These are phyloP conservation scores for Salinomyces thailandicus DNA, from an alignment of 2,329 filamentous ascomycete species.

Conservation along the genomic window DNA sequence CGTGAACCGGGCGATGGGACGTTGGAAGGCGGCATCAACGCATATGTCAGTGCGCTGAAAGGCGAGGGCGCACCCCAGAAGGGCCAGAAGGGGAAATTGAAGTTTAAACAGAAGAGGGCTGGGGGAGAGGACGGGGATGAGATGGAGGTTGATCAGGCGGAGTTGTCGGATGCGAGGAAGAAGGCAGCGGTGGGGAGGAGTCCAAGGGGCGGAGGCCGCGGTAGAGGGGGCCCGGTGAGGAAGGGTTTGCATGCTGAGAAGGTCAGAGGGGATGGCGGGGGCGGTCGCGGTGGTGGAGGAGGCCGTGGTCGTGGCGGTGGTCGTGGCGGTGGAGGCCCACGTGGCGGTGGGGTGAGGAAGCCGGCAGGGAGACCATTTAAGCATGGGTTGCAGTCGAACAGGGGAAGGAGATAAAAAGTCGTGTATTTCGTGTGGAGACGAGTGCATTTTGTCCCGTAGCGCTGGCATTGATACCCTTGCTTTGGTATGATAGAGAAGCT, in stretches of 20 bases:
- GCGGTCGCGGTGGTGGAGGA: slow-evolving; percentile 7
- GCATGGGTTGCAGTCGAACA: slow-evolving; percentile 10
- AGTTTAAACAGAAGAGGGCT: slow-evolving; percentile 44
- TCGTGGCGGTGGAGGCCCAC: slow-evolving; percentile 3
- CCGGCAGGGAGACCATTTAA: slow-evolving; percentile 4
- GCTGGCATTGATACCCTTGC: too few relatives aligned
- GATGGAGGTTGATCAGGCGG: slow-evolving; percentile 38
- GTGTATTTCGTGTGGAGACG: too few relatives aligned
- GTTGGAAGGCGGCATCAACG: slow-evolving; percentile 45
- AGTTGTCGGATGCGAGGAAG: slow-evolving; percentile 26
- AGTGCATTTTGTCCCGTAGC: too few relatives aligned
- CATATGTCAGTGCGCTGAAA: slow-evolving; percentile 51
- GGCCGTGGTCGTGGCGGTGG: too few relatives aligned
- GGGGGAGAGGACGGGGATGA: slow-evolving; percentile 29
- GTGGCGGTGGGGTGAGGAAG: slow-evolving; percentile 9
- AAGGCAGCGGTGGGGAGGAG: slow-evolving; percentile 11
- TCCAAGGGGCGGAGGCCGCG: slow-evolving; percentile 8
- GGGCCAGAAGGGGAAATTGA: slow-evolving; percentile 50
- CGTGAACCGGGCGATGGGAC: slow-evolving; percentile 29
- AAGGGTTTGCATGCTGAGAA: slow-evolving; percentile 19
- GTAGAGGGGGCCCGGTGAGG: slow-evolving; percentile 16
- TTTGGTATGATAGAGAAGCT: too few relatives aligned
- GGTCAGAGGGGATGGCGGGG: slow-evolving; percentile 6
- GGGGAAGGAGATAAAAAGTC: slow-evolving; percentile 3
- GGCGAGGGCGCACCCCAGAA: slow-evolving; percentile 48